Percentiles rank a stretch among this genome's conserved stretches.
These are phyloP conservation scores for Entamoeba moshkovskii DNA, from an alignment of 208 protist genomes.

Conservation along the genomic window DNA sequence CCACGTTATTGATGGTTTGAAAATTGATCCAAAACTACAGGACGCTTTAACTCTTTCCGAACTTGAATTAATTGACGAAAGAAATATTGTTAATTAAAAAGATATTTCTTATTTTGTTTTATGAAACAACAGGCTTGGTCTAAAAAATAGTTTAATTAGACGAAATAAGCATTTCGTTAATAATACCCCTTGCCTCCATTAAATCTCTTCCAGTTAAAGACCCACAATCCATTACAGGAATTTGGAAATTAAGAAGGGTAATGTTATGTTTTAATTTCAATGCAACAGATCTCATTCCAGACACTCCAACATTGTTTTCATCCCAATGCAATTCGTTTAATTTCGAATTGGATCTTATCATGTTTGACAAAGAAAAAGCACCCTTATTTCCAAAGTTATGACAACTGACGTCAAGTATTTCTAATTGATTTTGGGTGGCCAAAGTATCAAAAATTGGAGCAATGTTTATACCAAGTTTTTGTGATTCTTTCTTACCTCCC, in stretches of 20 bases:
- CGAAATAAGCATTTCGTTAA: too few species aligned
- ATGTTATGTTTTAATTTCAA: background rate
- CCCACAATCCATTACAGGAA: background rate
- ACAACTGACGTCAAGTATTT: background rate
- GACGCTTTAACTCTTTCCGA: background rate
- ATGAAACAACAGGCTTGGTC: too few species aligned
- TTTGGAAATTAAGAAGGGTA: background rate
- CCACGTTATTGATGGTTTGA: background rate
- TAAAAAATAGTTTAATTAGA: too few species aligned
- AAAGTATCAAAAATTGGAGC: background rate
- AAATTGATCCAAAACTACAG: background rate
- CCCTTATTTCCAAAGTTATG: background rate
- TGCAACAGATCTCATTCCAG: background rate
- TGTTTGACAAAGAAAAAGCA: background rate
- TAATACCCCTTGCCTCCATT: too few species aligned
- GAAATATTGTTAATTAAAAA: too few species aligned
- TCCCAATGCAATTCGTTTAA: background rate
- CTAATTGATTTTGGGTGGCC: background rate
- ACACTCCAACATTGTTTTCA: background rate
- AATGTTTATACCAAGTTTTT: too few species aligned
- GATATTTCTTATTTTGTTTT: too few species aligned
- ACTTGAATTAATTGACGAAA: background rate
- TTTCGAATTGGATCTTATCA: background rate
- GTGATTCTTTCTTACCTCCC: background rate
- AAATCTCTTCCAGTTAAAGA: too few species aligned